A percentile compares a stretch with the other conserved stretches of the same genome.
Evolutionary conservation across 2,329 filamentous ascomycete genomes (phyloP).

Genomic region (Calonectria montana): DNA sequence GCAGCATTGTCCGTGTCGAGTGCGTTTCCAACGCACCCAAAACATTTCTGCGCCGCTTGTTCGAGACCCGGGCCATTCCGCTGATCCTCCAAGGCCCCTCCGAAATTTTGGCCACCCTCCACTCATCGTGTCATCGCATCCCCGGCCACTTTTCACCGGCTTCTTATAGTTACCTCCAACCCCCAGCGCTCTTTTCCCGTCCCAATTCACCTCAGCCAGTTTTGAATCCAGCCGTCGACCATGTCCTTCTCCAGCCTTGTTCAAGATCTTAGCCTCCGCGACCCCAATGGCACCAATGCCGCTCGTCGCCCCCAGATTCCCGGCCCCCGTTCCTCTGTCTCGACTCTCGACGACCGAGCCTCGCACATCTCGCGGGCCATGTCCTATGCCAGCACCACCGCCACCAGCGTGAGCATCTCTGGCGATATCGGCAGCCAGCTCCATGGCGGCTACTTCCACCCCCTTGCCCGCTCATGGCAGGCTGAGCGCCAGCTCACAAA

Average conservation of each 20-base stretch:
- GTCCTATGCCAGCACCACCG: constrained; percentile 74
- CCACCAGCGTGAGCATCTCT: constrained; percentile 76
- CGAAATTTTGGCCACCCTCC: constrained; percentile 39
- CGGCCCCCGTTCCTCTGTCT: constrained; percentile 59
- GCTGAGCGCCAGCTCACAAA: constrained; percentile 87
- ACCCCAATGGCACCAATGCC: constrained; percentile 58
- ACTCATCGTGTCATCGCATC: constrained; percentile 23
- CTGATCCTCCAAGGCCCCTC: constrained; percentile 28
- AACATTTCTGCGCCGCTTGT: neutral
- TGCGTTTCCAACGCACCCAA: neutral
- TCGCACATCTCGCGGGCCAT: constrained; percentile 73
- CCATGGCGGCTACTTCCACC: constrained; percentile 85
- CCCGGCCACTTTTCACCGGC: constrained; percentile 18
- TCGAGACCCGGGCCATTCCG: constrained; percentile 34
- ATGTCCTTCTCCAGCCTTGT: constrained; percentile 79
- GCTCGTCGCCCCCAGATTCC: constrained; percentile 57
- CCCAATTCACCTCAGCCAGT: constrained; percentile 6
- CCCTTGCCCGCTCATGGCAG: constrained; percentile 84
- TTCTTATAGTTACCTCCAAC: constrained; percentile 17
- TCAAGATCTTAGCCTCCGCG: constrained; percentile 72
- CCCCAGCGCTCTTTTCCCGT: neutral
- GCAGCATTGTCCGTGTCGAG: neutral
- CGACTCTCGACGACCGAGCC: constrained; percentile 68
- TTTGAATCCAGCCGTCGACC: constrained; percentile 28
- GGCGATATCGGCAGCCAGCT: constrained; percentile 86